Conservation (phyloP, 164 flowering plant species). For the Vitis amurensis region DNA sequence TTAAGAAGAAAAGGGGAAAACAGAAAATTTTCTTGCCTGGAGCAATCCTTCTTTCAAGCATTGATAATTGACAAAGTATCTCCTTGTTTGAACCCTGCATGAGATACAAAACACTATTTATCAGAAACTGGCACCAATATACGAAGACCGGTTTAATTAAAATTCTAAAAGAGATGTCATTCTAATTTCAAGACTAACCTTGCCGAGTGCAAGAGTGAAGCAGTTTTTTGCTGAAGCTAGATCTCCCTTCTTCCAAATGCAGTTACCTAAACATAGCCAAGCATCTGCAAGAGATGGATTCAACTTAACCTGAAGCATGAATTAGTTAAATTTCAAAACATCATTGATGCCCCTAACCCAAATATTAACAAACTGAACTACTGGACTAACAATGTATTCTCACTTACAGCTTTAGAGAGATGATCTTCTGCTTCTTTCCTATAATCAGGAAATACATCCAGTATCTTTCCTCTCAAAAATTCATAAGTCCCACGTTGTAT, state of each 20-base stretch:
- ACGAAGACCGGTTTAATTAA: not conserved
- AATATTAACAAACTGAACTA: conserved; percentile 6
- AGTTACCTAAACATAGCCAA: conserved; percentile 84
- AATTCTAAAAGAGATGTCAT: not conserved
- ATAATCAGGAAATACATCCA: conserved; percentile 78
- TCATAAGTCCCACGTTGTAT: conserved; percentile 69
- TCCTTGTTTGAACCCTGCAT: conserved; percentile 77
- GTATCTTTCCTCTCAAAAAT: conserved; percentile 78
- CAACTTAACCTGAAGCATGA: conserved; percentile 74
- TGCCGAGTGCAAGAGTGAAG: conserved; percentile 63
- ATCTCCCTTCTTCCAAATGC: conserved; percentile 97
- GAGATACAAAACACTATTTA: conserved; percentile 6
- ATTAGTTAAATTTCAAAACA: conserved; percentile 15
- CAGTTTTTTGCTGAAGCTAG: conserved; percentile 74
- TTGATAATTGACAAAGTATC: conserved; percentile 79
- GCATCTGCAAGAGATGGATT: conserved; percentile 95
- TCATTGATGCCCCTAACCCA: not conserved
- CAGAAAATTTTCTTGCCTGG: conserved; percentile 55
- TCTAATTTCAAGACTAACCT: conserved; percentile 39
- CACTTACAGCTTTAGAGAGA: conserved; percentile 89
- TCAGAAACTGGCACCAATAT: not conserved
- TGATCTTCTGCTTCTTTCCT: conserved; percentile 91
- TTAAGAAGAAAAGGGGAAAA: not conserved
- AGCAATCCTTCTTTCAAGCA: conserved; percentile 91
- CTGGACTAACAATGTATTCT: conserved; percentile 9